Evolutionary conservation across 768 basidiomycete genomes (phyloP).

Genomic region (Kwoniella sp.): DNA sequence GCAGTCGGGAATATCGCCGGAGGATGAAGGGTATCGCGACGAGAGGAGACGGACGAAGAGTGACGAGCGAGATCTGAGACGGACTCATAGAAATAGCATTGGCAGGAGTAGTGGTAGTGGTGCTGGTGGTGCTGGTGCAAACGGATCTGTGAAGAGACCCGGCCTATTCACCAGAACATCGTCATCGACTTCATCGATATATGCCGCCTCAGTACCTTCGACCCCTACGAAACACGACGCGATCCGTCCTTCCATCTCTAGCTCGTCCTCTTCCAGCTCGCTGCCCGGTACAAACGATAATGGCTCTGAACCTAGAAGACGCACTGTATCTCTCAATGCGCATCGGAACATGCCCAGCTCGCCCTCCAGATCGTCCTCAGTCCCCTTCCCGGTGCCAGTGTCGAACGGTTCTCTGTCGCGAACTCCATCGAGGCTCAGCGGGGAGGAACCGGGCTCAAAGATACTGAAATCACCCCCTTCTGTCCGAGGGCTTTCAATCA

Average conservation of each 20-base stretch:
- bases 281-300: neutral
- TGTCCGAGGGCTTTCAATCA: neutral
- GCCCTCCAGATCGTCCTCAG: neutral
- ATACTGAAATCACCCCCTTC: neutral
- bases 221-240: constrained; percentile 7
- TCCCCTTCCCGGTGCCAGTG: neutral
- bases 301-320: constrained; percentile 1
- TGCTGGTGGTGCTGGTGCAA: neutral
- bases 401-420: neutral
- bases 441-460: neutral
- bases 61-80: constrained; percentile 20
- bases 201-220: neutral
- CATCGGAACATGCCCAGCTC: neutral
- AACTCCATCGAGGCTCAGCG: constrained; percentile 10
- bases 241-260: constrained; percentile 15
- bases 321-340: constrained; percentile 6
- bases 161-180: neutral
- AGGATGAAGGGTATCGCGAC: neutral
- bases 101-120: neutral
- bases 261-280: constrained; percentile 14
- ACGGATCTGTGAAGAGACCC: neutral
- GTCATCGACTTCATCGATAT: neutral
- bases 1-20: neutral
- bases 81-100: neutral
- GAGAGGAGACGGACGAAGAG: constrained; percentile 15